Percentiles rank a stretch among this genome's conserved stretches.
Conservation (phyloP, 805 yeast species). For the Myxozyma monticola region DNA sequence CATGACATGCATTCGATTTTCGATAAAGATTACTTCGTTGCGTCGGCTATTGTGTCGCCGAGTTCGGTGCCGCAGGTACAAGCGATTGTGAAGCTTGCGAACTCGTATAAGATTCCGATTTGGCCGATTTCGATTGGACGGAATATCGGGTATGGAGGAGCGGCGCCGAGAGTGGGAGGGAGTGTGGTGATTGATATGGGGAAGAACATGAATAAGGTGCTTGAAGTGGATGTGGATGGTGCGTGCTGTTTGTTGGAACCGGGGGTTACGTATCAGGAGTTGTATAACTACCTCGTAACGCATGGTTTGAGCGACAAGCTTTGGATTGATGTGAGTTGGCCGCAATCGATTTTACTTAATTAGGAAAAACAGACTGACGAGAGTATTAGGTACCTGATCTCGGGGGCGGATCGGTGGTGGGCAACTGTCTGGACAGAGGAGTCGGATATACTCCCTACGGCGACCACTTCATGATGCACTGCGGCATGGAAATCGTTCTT, state of each 20-base stretch:
- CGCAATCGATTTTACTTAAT: neutral
- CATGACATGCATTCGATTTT: slow-evolving; percentile 12
- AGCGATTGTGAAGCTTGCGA: slow-evolving; percentile 4
- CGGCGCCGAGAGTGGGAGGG: slow-evolving; percentile 10
- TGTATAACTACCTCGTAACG: slow-evolving; percentile 1
- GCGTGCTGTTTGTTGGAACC: slow-evolving; percentile 8
- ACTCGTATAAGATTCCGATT: slow-evolving; percentile 6
- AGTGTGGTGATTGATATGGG: slow-evolving; percentile 13
- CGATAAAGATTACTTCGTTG: slow-evolving; percentile 4
- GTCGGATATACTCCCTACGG: slow-evolving; percentile 12
- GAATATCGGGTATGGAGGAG: slow-evolving; percentile 12
- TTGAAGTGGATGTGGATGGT: slow-evolving; percentile 4
- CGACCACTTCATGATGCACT: slow-evolving; percentile 9
- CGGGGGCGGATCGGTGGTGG: slow-evolving; percentile 8
- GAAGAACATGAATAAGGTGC: slow-evolving; percentile 8
- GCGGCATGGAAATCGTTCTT: slow-evolving; percentile 15
- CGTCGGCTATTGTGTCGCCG: slow-evolving; percentile 12
- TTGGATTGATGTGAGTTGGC: slow-evolving; percentile 8
- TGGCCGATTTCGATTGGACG: slow-evolving; percentile 12
- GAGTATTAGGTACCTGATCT: slow-evolving; percentile 2
- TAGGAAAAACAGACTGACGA: neutral
- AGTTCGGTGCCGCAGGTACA: slow-evolving; percentile 5
- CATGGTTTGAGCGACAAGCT: slow-evolving; percentile 4
- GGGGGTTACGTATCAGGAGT: slow-evolving; percentile 7
- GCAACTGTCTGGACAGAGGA: slow-evolving; percentile 8